Evolutionary conservation across 1,284 basidiomycete species (phyloP).

Genomic region (Trametes sp.): DNA sequence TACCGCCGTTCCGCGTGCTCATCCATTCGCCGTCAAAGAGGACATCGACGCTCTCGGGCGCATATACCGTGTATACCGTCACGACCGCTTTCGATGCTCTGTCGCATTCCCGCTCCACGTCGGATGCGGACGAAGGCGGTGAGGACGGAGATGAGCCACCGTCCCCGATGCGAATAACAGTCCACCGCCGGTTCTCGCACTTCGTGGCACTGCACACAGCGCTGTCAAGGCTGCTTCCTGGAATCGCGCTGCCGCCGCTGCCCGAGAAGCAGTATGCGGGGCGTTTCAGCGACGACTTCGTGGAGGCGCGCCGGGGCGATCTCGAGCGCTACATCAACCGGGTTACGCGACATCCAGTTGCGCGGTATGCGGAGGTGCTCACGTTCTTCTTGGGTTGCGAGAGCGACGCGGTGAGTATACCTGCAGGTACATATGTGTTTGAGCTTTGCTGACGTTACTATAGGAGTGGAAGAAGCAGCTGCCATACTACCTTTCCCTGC

Average conservation of each 20-base stretch:
- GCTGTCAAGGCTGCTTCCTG: conserved; percentile 70
- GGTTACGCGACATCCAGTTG: conserved; percentile 80
- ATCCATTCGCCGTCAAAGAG: conserved; percentile 84
- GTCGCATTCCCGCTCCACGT: conserved; percentile 26
- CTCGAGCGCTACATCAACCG: conserved; percentile 79
- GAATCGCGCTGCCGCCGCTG: conserved; percentile 80
- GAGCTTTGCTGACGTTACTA: neutral
- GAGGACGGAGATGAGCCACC: conserved; percentile 35
- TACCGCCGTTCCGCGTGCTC: conserved; percentile 74
- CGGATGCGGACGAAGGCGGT: conserved; percentile 32
- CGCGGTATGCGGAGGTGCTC: conserved; percentile 81
- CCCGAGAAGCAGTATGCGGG: conserved; percentile 87
- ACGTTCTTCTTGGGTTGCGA: conserved; percentile 83
- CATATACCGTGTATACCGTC: conserved; percentile 79
- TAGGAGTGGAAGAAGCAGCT: conserved; percentile 78
- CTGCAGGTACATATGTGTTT: too few species aligned
- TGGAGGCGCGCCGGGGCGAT: conserved; percentile 82
- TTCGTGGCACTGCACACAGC: conserved; percentile 82
- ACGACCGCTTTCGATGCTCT: conserved; percentile 71
- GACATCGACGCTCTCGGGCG: conserved; percentile 67
- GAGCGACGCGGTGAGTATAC: conserved; percentile 64
- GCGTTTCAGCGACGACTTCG: conserved; percentile 80
- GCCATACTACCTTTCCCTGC: conserved; percentile 65
- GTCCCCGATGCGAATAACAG: conserved; percentile 66
- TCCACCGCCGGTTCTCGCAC: conserved; percentile 84